Percentiles rank a stretch among this genome's conserved stretches.
phyloP scores from a whole-genome alignment of 2,329 filamentous ascomycete species.

The Botryotinia convoluta region DNA sequence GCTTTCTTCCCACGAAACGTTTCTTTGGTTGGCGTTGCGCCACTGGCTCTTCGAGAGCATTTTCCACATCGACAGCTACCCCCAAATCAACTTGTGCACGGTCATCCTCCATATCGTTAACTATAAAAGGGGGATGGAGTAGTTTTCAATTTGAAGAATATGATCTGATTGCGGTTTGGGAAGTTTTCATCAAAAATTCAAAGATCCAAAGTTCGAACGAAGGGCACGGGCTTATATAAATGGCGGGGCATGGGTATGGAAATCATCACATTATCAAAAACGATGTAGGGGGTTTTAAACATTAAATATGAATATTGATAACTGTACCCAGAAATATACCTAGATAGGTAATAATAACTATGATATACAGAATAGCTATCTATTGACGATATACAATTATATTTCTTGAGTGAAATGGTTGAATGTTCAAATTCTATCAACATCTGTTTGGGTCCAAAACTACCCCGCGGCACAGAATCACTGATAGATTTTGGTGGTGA shows the following conservation, averaged over 20 bases:
- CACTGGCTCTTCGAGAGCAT: slow-evolving; percentile 47
- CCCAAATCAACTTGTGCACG: slow-evolving; percentile 68
- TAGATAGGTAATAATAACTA: background rate
- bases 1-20: slow-evolving; percentile 82
- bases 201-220: background rate
- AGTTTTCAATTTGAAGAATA: background rate
- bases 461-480: background rate
- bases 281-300: background rate
- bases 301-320: background rate
- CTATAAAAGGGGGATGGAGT: background rate
- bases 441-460: background rate
- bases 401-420: background rate
- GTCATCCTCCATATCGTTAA: slow-evolving; percentile 68
- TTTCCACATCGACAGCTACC: slow-evolving; percentile 64
- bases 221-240: background rate
- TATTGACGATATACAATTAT: background rate
- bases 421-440: background rate
- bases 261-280: background rate
- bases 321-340: background rate
- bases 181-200: background rate
- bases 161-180: background rate
- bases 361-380: background rate
- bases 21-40: slow-evolving; percentile 75
- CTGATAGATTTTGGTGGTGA: no score
- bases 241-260: background rate